Conservation (phyloP, 2,329 filamentous ascomycete species). For the Fusarium sp. region DNA sequence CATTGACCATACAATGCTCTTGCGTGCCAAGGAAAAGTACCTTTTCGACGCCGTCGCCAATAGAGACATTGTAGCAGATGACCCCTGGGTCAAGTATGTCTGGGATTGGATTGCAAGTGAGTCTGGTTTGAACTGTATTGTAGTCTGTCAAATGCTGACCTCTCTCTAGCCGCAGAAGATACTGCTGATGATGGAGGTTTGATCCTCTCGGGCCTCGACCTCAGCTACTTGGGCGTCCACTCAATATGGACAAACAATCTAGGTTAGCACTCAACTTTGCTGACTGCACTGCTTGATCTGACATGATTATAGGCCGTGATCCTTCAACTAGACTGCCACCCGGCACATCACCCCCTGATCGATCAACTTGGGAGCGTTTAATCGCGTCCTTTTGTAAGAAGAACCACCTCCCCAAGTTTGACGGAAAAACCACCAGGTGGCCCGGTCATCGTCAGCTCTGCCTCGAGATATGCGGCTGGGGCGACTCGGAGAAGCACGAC, state of each 20-base stretch:
- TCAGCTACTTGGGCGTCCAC: constrained; percentile 81
- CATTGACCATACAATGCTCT: constrained; percentile 69
- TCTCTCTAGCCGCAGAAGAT: constrained; percentile 67
- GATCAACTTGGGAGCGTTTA: constrained; percentile 68
- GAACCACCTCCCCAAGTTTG: constrained; percentile 71
- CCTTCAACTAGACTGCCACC: constrained; percentile 61
- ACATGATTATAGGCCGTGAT: constrained; percentile 57
- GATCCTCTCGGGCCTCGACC: constrained; percentile 74
- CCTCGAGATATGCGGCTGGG: constrained; percentile 80
- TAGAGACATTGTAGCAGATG: constrained; percentile 74
- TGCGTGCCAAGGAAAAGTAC: constrained; percentile 72
- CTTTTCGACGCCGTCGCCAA: constrained; percentile 75
- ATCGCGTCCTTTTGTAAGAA: constrained; percentile 74
- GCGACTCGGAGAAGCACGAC: constrained; percentile 65
- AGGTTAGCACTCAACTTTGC: constrained; percentile 57
- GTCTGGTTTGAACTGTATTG: constrained; percentile 39
- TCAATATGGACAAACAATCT: constrained; percentile 79
- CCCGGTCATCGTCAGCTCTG: constrained; percentile 80
- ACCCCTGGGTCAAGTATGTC: constrained; percentile 80
- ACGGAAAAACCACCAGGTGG: constrained; percentile 72
- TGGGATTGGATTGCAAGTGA: constrained; percentile 81
- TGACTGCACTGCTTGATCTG: neutral
- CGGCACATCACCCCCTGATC: constrained; percentile 59
- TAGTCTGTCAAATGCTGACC: constrained; percentile 27
- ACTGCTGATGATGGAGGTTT: constrained; percentile 77